Base-by-base conservation (phyloP, 2,329 filamentous ascomycete genomes). In the Claviceps spartinae region DNA sequence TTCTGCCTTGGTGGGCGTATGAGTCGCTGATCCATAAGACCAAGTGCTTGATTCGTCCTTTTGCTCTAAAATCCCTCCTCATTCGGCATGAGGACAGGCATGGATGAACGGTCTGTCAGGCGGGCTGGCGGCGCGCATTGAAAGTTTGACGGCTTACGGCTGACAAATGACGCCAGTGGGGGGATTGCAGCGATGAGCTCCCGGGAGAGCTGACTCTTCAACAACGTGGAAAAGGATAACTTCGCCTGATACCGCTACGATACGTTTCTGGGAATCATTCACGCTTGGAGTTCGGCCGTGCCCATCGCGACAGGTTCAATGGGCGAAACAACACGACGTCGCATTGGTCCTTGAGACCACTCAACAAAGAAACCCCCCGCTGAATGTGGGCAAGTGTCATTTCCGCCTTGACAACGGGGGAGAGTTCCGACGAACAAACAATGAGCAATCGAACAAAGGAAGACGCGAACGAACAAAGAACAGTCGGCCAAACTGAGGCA, bases 1-100 rank as follows among this genome's bases (percentile, higher is more conserved):
- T 77, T 78, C 61, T 77, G 69, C 58, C 61, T 72, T 44, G 71
- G 71, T 18, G 58, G 56, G 43, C 50, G 56, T 43, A 50, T 60
- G 18, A 50, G 45, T 44, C 54, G 52, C 45, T 47, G 30, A 24
- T 58, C 51, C 56, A 55, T 56, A 36, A 47, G 49, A 47, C 20
- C 16, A 51, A 34, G n/a, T 37, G 22, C n/a, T 47, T 30, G 41
- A 43, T 49, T 49, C 48, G 26, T 34, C 34, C 22, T n/a, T 14
- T n/a, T n/a, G 41, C 18, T 24, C 18, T 36, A n/a, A 4, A 20
- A 38, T 16, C 20, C n/a, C 8, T 7, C 37, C 24, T n/a, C 38
- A 26, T 26, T 16, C 16, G 24, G 16, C 40, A 50, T 5, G 38
- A 36, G 18, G 26, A 50, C 37, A 41, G 7, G n/a, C 30, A 46